Conservation (phyloP, 768 basidiomycete genomes). For the Agaricus sinodeliciosus region DNA sequence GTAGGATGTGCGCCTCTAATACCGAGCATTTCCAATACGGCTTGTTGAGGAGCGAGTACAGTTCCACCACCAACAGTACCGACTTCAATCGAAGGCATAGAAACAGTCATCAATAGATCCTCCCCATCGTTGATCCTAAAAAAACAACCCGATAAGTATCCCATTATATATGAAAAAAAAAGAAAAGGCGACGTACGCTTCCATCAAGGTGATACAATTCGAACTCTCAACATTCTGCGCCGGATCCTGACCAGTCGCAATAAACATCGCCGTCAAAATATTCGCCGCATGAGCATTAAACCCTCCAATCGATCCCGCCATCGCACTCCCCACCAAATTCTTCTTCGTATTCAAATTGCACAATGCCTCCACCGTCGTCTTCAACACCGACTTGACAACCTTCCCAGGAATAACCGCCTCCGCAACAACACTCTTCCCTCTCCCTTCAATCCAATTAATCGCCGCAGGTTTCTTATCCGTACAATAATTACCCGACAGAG, state of each 20-base stretch:
- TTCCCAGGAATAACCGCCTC: slow-evolving; percentile 90
- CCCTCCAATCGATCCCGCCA: slow-evolving; percentile 97
- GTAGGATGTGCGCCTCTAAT: slow-evolving; percentile 85
- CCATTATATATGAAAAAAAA: not conserved
- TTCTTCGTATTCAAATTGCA: slow-evolving; percentile 95
- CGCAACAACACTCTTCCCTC: slow-evolving; percentile 96
- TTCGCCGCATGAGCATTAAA: slow-evolving; percentile 99
- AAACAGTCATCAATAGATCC: slow-evolving; percentile 87
- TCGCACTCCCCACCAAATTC: slow-evolving; percentile 94
- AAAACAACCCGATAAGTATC: not conserved
- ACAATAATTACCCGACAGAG: slow-evolving; percentile 96
- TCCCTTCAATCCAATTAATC: slow-evolving; percentile 99
- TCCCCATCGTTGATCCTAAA: slow-evolving; percentile 77
- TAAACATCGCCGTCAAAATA: slow-evolving; percentile 90
- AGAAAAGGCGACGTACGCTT: slow-evolving; percentile 62
- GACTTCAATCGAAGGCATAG: slow-evolving; percentile 99
- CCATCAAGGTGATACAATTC: slow-evolving; percentile 98
- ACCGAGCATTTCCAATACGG: slow-evolving; percentile 92
- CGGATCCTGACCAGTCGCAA: slow-evolving; percentile 97
- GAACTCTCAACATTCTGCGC: slow-evolving; percentile 99
- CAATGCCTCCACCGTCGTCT: slow-evolving; percentile 88
- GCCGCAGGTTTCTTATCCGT: slow-evolving; percentile 99
- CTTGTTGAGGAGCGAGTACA: slow-evolving; percentile 81
- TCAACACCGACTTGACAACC: slow-evolving; percentile 83
- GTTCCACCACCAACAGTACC: slow-evolving; percentile 98